Evolutionary conservation across 140 eudicot species (phyloP).

Genomic region (Flaveria floridana): DNA sequence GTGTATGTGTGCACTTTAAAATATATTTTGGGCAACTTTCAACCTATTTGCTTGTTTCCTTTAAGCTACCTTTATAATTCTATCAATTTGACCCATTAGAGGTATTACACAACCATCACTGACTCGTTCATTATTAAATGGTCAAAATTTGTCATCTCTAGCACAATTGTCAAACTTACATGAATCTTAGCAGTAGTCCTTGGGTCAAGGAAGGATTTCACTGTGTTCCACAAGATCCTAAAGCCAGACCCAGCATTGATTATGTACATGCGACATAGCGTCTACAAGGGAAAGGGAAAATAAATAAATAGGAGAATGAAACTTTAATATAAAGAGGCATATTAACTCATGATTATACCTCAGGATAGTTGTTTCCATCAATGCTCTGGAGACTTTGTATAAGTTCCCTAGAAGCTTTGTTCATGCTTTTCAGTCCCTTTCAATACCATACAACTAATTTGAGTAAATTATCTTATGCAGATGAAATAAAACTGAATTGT

Average conservation of each 20-base stretch:
- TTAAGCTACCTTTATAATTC: not conserved
- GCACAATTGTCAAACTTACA: conserved; percentile 40
- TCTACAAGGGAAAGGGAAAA: conserved; percentile 40
- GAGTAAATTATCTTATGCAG: not conserved
- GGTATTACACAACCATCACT: not conserved
- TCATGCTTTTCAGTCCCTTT: conserved; percentile 86
- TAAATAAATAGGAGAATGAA: conserved; percentile 5
- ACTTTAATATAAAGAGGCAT: not conserved
- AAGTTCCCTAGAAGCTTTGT: conserved; percentile 85
- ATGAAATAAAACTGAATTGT: not conserved
- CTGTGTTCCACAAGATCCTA: conserved; percentile 92
- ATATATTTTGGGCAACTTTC: not conserved
- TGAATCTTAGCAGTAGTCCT: conserved; percentile 89
- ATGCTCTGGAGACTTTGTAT: conserved; percentile 77
- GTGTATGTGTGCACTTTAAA: too few relatives aligned
- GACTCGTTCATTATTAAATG: not conserved
- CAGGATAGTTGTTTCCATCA: conserved; percentile 90
- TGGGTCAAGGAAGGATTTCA: conserved; percentile 92
- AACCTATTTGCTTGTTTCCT: not conserved
- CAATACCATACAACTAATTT: conserved; percentile 19
- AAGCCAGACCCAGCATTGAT: conserved; percentile 97
- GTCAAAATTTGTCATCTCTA: not conserved
- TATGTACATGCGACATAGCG: conserved; percentile 89
- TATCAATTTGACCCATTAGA: not conserved
- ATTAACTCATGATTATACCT: conserved; percentile 44